Conservation (phyloP, 1,139 yeast genomes). For the Fermentozyma sake region DNA sequence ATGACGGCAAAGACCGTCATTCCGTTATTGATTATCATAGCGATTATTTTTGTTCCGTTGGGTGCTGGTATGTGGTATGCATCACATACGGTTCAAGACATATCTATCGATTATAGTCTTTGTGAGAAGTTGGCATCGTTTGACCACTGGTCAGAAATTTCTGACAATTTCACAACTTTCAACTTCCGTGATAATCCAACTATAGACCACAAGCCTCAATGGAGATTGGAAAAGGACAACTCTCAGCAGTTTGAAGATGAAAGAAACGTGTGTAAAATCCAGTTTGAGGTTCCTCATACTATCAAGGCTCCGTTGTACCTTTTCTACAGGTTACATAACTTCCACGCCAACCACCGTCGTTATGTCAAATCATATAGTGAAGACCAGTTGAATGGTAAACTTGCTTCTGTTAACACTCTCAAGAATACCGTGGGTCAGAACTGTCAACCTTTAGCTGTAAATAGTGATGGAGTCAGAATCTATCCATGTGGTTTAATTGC, state of each 20-base stretch:
- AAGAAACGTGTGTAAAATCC: conserved; percentile 64
- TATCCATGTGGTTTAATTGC: conserved; percentile 98
- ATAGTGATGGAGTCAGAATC: conserved; percentile 52
- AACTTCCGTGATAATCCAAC: conserved; percentile 38
- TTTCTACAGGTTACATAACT: conserved; percentile 77
- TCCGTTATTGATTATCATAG: conserved; percentile 70
- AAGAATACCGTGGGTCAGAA: conserved; percentile 74
- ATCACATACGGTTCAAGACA: conserved; percentile 69
- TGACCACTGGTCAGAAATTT: conserved; percentile 55
- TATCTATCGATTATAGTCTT: conserved; percentile 74
- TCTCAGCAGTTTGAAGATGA: conserved; percentile 52
- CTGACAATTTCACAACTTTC: conserved; percentile 49
- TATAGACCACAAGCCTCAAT: conserved; percentile 42
- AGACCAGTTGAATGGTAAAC: conserved; percentile 78
- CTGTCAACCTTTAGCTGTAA: conserved; percentile 75
- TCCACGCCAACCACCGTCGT: conserved; percentile 91
- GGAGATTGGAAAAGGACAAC: conserved; percentile 58
- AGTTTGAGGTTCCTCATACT: conserved; percentile 72
- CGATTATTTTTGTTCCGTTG: conserved; percentile 81
- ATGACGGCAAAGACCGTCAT: conserved; percentile 87
- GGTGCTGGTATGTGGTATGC: conserved; percentile 92
- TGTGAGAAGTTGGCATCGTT: conserved; percentile 60
- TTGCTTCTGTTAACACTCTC: conserved; percentile 50
- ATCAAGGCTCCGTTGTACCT: conserved; percentile 74
- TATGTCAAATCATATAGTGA: conserved; percentile 88